phyloP scores from a whole-genome alignment of 2,329 filamentous ascomycete genomes.

The Alternaria metachromatica region DNA sequence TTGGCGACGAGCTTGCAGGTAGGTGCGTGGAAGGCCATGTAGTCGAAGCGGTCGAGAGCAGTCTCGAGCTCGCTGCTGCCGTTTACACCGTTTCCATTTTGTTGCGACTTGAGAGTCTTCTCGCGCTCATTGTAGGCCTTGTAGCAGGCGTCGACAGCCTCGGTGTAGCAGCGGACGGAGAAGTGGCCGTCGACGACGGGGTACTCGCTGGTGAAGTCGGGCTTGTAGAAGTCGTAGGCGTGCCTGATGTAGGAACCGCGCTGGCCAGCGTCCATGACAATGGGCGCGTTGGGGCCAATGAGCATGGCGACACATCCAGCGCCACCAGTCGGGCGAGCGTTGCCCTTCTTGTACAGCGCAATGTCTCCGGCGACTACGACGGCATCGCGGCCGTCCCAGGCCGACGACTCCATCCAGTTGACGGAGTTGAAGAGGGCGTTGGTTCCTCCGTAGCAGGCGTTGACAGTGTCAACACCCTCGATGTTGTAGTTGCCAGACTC shows the following conservation, averaged over 20 bases:
- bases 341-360: slow-evolving; percentile 62
- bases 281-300: slow-evolving; percentile 58
- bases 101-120: slow-evolving; percentile 53
- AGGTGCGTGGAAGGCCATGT: slow-evolving; percentile 62
- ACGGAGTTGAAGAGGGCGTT: slow-evolving; percentile 62
- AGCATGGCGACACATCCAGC: slow-evolving; percentile 63
- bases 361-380: slow-evolving; percentile 62
- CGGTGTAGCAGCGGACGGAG: slow-evolving; percentile 61
- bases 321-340: slow-evolving; percentile 60
- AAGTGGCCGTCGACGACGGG: slow-evolving; percentile 61
- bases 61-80: slow-evolving; percentile 51
- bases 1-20: slow-evolving; percentile 63
- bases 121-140: slow-evolving; percentile 61
- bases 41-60: slow-evolving; percentile 60
- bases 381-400: slow-evolving; percentile 60
- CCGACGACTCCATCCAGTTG: slow-evolving; percentile 62
- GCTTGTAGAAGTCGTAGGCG: slow-evolving; percentile 64
- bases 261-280: slow-evolving; percentile 58
- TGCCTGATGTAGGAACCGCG: slow-evolving; percentile 60
- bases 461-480: slow-evolving; percentile 61
- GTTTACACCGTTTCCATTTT: slow-evolving; percentile 49
- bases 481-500: slow-evolving; percentile 61
- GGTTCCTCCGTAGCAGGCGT: slow-evolving; percentile 62
- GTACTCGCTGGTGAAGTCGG: slow-evolving; percentile 61
- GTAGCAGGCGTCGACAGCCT: slow-evolving; percentile 61